Conservation (phyloP, 2,329 filamentous ascomycete species). For the Colletotrichum sp. region DNA sequence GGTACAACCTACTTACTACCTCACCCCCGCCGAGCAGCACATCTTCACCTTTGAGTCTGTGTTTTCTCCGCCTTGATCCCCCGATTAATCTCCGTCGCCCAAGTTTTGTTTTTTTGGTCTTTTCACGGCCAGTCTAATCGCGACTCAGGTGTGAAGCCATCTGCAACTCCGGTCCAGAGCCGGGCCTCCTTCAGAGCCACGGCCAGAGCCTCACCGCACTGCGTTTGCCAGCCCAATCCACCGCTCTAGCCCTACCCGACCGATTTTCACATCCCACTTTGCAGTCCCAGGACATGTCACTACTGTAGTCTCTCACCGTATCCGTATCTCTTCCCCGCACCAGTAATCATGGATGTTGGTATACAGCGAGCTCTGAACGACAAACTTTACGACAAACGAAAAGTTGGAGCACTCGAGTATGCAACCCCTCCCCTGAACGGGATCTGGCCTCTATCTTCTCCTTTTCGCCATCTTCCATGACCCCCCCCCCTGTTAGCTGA, state of each 20-base stretch:
- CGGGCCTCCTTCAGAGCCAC: background rate
- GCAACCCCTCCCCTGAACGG: constrained; percentile 34
- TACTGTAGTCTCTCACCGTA: background rate
- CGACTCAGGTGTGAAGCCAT: background rate
- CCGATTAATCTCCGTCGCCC: background rate
- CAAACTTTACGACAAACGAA: constrained; percentile 98
- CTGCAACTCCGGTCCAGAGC: background rate
- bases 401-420: constrained; percentile 94
- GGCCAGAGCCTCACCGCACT: background rate
- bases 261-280: background rate
- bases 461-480: background rate
- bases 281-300: background rate
- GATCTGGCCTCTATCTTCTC: background rate
- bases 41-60: background rate
- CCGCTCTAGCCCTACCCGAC: background rate
- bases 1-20: background rate
- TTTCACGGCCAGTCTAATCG: background rate
- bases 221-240: background rate
- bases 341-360: constrained; percentile 75
- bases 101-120: background rate
- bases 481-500: background rate
- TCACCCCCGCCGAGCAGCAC: background rate
- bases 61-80: background rate
- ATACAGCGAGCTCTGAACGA: constrained; percentile 94
- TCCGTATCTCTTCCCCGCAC: background rate